These are phyloP conservation scores for Coemansia sp. DNA, from an alignment of 192 early-diverging fungal species.

Conservation along the genomic window DNA sequence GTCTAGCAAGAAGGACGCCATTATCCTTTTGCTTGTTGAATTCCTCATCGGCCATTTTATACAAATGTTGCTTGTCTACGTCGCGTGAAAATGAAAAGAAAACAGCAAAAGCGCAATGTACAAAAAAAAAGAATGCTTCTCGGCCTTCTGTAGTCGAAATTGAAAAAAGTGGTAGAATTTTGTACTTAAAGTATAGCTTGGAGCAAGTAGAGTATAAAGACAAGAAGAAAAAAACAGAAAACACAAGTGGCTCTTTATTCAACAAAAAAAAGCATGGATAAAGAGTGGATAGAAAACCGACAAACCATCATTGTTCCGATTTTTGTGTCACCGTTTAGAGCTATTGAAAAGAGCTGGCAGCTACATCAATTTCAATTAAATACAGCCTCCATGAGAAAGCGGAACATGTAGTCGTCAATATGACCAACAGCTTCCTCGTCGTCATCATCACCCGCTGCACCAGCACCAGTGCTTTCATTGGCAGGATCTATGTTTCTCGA, in stretches of 20 bases:
- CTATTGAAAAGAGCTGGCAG: too few species aligned
- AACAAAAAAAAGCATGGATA: background rate
- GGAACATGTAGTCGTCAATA: conserved; percentile 74
- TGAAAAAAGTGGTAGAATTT: too few species aligned
- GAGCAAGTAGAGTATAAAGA: background rate
- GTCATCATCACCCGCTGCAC: conserved; percentile 21
- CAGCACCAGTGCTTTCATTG: background rate
- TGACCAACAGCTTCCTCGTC: conserved; percentile 61
- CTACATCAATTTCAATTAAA: background rate
- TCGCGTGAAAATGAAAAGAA: background rate
- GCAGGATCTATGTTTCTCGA: conserved; percentile 1
- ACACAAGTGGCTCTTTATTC: background rate
- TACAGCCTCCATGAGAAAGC: conserved; percentile 42
- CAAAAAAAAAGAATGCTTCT: too few species aligned
- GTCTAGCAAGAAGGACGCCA: background rate
- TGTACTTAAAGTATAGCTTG: too few species aligned
- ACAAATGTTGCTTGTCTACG: background rate
- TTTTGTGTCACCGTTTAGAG: too few species aligned
- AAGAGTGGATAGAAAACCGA: background rate
- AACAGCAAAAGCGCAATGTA: too few species aligned
- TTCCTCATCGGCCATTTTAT: conserved; percentile 7
- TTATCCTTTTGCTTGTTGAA: background rate
- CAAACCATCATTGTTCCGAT: background rate
- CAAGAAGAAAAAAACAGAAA: background rate
- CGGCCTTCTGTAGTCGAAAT: too few species aligned